Conservation (phyloP, 768 basidiomycete genomes). For the Podaxis mareebaensis region DNA sequence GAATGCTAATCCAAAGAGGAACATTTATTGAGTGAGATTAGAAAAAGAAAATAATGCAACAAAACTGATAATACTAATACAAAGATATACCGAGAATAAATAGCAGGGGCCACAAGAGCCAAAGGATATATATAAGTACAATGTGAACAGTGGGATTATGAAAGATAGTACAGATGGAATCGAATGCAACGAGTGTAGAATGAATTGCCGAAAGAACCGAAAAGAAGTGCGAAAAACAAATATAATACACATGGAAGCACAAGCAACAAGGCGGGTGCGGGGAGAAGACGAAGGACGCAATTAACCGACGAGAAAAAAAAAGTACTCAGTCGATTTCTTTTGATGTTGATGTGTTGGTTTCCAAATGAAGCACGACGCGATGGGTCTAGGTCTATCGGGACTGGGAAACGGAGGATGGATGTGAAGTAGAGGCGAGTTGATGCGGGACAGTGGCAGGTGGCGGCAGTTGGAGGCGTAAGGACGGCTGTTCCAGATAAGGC, state of each 20-base stretch:
- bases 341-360: neutral
- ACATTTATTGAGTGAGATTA: neutral
- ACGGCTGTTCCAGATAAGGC: constrained; percentile 4
- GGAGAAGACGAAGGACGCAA: neutral
- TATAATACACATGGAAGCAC: constrained; percentile 10
- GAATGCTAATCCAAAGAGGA: constrained; percentile 1
- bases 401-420: neutral
- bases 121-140: constrained; percentile 5
- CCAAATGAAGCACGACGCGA: neutral
- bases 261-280: constrained; percentile 3
- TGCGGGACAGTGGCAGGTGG: neutral
- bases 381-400: constrained; percentile 3
- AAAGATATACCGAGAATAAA: constrained; percentile 6
- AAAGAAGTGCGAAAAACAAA: constrained; percentile 3
- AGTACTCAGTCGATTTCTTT: neutral
- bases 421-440: constrained; percentile 1
- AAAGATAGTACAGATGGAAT: constrained; percentile 9
- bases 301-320: neutral
- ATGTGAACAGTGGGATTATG: constrained; percentile 1
- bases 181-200: constrained; percentile 1
- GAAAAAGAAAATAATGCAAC: constrained; percentile 4
- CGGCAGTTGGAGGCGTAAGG: constrained; percentile 1
- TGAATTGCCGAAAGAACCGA: neutral
- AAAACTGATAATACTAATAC: constrained; percentile 4
- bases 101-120: neutral